These are phyloP conservation scores for Umbelopsis vinacea DNA, from an alignment of 192 early-diverging fungal genomes.

Conservation along the genomic window DNA sequence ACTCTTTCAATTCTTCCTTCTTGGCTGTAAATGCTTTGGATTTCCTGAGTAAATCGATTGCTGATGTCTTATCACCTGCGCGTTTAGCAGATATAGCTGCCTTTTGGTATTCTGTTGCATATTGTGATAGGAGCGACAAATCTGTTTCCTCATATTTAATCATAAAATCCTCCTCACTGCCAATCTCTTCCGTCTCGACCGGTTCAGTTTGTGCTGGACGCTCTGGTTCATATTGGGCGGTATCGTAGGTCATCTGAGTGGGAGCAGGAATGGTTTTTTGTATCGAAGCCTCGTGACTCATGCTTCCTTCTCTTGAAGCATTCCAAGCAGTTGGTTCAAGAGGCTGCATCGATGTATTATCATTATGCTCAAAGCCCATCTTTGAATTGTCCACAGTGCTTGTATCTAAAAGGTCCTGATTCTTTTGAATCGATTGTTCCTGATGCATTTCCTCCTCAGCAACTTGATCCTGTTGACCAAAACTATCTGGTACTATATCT, in stretches of 20 bases:
- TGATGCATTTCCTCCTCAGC: not conserved
- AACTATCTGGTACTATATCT: not conserved
- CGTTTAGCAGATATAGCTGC: slow-evolving; percentile 34
- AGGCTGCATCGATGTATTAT: not conserved
- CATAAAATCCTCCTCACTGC: not conserved
- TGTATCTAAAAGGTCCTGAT: not conserved
- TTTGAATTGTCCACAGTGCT: not conserved
- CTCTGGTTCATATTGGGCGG: slow-evolving; percentile 1
- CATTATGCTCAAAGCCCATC: not conserved
- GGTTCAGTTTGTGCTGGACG: not conserved
- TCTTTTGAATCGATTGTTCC: not conserved
- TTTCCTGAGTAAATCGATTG: slow-evolving; percentile 30
- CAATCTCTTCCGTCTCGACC: not conserved
- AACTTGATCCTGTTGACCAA: not conserved
- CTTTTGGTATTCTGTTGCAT: slow-evolving; percentile 29
- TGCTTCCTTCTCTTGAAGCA: not conserved
- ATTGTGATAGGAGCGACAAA: not conserved
- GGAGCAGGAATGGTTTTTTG: slow-evolving; percentile 18
- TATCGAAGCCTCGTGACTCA: not conserved
- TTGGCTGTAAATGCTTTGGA: slow-evolving; percentile 27
- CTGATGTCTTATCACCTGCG: slow-evolving; percentile 32
- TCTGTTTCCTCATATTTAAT: slow-evolving; percentile 7
- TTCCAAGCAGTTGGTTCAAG: not conserved
- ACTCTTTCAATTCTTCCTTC: slow-evolving; percentile 13
- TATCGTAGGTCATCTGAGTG: not conserved